Conservation (phyloP, 1,284 basidiomycete genomes). For the Rhodotorula sp. region DNA sequence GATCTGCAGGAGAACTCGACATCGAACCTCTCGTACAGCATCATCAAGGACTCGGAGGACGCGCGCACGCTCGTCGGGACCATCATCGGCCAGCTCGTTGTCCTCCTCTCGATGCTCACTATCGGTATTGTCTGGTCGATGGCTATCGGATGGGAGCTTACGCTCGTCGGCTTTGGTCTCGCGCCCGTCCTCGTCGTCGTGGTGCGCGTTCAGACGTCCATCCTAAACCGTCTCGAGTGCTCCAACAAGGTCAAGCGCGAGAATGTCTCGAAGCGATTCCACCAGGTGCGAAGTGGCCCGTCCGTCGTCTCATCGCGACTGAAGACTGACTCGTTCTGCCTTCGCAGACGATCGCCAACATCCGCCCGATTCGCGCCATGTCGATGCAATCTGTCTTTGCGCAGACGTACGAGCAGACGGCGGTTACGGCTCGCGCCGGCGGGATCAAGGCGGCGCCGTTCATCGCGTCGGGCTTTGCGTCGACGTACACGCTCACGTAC, state of each 20-base stretch:
- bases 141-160: slow-evolving; percentile 85
- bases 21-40: slow-evolving; percentile 68
- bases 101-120: slow-evolving; percentile 76
- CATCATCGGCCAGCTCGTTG: slow-evolving; percentile 69
- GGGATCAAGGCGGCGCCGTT: slow-evolving; percentile 77
- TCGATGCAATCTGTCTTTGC: slow-evolving; percentile 77
- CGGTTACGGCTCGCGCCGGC: slow-evolving; percentile 63
- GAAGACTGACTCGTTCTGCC: not conserved
- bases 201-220: slow-evolving; percentile 69
- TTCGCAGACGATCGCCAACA: slow-evolving; percentile 73
- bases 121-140: slow-evolving; percentile 87
- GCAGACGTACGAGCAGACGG: slow-evolving; percentile 66
- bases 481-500: slow-evolving; percentile 80
- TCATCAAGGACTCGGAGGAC: slow-evolving; percentile 91
- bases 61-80: slow-evolving; percentile 74
- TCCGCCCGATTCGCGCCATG: slow-evolving; percentile 86
- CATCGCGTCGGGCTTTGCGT: slow-evolving; percentile 78
- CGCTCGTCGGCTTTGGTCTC: slow-evolving; percentile 83
- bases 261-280: slow-evolving; percentile 79
- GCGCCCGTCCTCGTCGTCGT: slow-evolving; percentile 77
- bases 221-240: slow-evolving; percentile 71
- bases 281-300: slow-evolving; percentile 14
- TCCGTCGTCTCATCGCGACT: not conserved
- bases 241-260: slow-evolving; percentile 81
- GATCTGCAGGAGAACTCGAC: slow-evolving; percentile 69